A percentile compares a stretch with the other conserved stretches of the same genome.
These are phyloP conservation scores for Hydrangea macrophylla DNA, from an alignment of 148 eudicot genomes.

Conservation along the genomic window DNA sequence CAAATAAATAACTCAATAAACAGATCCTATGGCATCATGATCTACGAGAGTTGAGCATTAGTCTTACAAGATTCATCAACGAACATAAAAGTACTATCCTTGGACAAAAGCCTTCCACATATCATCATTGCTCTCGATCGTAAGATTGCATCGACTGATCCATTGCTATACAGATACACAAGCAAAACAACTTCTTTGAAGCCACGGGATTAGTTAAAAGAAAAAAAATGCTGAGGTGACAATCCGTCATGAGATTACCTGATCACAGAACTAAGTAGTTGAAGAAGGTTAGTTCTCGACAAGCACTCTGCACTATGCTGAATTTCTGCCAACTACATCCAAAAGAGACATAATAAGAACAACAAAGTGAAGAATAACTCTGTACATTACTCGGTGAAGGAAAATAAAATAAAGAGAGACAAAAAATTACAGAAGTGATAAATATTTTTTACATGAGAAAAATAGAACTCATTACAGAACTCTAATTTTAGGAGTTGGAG, in stretches of 20 bases:
- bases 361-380: too few relatives aligned
- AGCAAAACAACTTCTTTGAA: constrained; percentile 2
- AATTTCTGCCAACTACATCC: constrained; percentile 70
- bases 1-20: too few relatives aligned
- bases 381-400: too few relatives aligned
- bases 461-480: too few relatives aligned
- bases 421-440: too few relatives aligned
- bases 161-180: constrained; percentile 35
- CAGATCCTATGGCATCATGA: neutral
- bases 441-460: too few relatives aligned
- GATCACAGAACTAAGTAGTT: constrained; percentile 62
- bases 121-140: constrained; percentile 90
- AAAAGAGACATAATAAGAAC: constrained; percentile 13
- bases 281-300: constrained; percentile 65
- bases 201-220: neutral
- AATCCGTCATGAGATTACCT: constrained; percentile 40
- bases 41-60: neutral
- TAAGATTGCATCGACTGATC: constrained; percentile 54
- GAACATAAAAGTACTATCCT: constrained; percentile 45
- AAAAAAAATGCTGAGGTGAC: neutral
- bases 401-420: too few relatives aligned
- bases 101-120: constrained; percentile 83
- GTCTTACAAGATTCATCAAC: constrained; percentile 60
- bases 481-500: too few relatives aligned
- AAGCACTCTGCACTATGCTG: constrained; percentile 71